Evolutionary conservation across 306 rosid genomes (phyloP), one percentile per base, ranked within the genome.

Genomic region (Dalbergia oliveri): DNA sequence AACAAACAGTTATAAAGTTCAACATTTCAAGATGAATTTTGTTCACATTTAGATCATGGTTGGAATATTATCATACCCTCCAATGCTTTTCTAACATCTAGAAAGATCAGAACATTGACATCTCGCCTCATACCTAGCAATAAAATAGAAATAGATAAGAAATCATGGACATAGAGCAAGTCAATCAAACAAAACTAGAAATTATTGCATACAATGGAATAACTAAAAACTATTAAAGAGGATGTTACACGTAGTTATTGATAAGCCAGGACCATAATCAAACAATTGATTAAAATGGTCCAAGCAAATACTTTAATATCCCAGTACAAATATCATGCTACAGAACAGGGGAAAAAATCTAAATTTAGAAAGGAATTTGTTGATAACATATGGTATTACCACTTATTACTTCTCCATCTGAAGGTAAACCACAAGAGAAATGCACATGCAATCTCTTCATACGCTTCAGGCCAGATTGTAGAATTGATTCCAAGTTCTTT

Each of bases 401-500:
- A 31, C 98, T 95, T 69, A 93, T 91, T 77, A 93, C 96, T 90
- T 89, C 93, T 63, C 99, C 99, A 69, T 90, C 96, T 37, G 94
- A 73, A 26, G 99, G 99, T 81, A 95, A 87, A 71, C 99, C 97
- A 19, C 89, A 47, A 19, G 99, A 90, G 82, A 94, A 94, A 87
- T 94, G 99, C 39, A 91, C 95, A 66, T 93, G 99, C 88, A 95
- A 85, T 87, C 99, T 91, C 79, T 90, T 85, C 97, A 93, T 93
- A 76, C 92, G 84, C 84, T 93, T 91, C 47, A 95, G 84, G 84
- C 99, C 98, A 39, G 97, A 91, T 70, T 72, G 86, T 66, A 93
- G 81, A 83, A 95, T 95, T 16, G 93, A 89, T 49, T 91, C 92
- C 88, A 93, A 80, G 85, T 93, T 90, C 79, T 72, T 90, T 85